Evolutionary conservation across 2,329 filamentous ascomycete species (phyloP).

Genomic region (Colletotrichum aenigma): DNA sequence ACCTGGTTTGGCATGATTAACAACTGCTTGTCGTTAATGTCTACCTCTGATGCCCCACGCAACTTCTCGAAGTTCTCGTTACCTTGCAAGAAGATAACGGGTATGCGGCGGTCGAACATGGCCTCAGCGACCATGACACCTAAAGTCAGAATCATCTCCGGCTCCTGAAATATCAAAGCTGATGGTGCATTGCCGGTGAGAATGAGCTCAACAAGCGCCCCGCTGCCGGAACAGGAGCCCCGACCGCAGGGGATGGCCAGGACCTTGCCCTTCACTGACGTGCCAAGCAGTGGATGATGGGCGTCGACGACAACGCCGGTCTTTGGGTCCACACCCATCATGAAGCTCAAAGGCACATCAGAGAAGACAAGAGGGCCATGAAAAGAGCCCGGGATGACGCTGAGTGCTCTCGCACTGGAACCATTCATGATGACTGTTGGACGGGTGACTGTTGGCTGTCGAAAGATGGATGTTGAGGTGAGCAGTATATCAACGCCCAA

Average conservation of each 20-base stretch:
- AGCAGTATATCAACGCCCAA: background rate
- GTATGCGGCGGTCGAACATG: conserved; percentile 43
- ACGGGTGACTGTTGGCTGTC: background rate
- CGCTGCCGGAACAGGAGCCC: conserved; percentile 51
- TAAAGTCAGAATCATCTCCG: conserved; percentile 48
- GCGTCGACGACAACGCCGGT: conserved; percentile 47
- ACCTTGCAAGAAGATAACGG: conserved; percentile 32
- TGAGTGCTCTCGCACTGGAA: background rate
- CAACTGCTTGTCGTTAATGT: background rate
- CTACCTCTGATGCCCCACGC: background rate
- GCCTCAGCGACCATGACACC: conserved; percentile 47
- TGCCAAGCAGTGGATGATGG: conserved; percentile 43
- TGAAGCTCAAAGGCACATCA: conserved; percentile 42
- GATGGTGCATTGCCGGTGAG: conserved; percentile 40
- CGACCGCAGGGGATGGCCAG: conserved; percentile 49
- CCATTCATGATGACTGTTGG: background rate
- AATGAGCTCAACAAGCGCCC: conserved; percentile 47
- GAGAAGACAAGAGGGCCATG: background rate
- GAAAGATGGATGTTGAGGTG: background rate
- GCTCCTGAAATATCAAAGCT: conserved; percentile 43
- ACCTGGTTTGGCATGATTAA: background rate
- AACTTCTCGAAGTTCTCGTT: conserved; percentile 11
- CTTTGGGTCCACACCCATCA: conserved; percentile 44
- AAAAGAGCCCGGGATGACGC: background rate
- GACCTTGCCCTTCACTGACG: conserved; percentile 32